These are phyloP conservation scores for Fusarium mangiferae DNA, from an alignment of 2,329 filamentous ascomycete genomes.

Conservation along the genomic window DNA sequence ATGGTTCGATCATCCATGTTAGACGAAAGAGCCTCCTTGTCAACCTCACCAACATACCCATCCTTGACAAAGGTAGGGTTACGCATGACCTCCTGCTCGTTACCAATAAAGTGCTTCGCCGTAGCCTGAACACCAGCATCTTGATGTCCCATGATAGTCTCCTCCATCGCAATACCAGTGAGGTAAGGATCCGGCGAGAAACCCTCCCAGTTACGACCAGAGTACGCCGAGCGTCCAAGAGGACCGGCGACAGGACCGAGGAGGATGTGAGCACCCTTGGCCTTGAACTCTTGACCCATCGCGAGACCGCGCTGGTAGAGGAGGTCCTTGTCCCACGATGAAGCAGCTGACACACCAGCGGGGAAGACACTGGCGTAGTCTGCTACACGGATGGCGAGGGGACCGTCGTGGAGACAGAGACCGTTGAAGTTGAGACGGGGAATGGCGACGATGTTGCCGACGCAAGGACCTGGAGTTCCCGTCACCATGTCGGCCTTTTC, in stretches of 20 bases:
- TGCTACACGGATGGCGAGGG: conserved; percentile 43
- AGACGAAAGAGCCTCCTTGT: conserved; percentile 46
- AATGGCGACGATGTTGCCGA: conserved; percentile 52
- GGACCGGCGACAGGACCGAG: conserved; percentile 57
- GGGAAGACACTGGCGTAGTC: conserved; percentile 59
- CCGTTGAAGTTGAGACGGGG: conserved; percentile 55
- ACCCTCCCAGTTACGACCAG: conserved; percentile 74
- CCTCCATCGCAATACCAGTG: conserved; percentile 63
- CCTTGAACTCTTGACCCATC: conserved; percentile 70
- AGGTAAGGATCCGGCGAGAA: conserved; percentile 74
- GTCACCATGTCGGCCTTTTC: conserved; percentile 50
- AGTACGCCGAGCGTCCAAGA: conserved; percentile 55
- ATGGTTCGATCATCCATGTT: conserved; percentile 70
- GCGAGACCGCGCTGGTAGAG: conserved; percentile 69
- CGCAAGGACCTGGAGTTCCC: conserved; percentile 48
- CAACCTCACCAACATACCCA: conserved; percentile 40
- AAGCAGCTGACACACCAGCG: conserved; percentile 70
- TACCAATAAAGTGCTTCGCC: conserved; percentile 53
- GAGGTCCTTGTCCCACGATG: conserved; percentile 75
- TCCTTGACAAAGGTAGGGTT: conserved; percentile 43
- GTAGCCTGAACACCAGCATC: conserved; percentile 52
- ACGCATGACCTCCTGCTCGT: conserved; percentile 50
- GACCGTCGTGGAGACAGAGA: conserved; percentile 55
- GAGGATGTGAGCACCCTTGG: conserved; percentile 77
- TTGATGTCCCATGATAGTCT: conserved; percentile 49